Evolutionary conservation across 2,329 filamentous ascomycete species (phyloP), one percentile per base, ranked within the genome.

Genomic region (Cladosporium sp.): DNA sequence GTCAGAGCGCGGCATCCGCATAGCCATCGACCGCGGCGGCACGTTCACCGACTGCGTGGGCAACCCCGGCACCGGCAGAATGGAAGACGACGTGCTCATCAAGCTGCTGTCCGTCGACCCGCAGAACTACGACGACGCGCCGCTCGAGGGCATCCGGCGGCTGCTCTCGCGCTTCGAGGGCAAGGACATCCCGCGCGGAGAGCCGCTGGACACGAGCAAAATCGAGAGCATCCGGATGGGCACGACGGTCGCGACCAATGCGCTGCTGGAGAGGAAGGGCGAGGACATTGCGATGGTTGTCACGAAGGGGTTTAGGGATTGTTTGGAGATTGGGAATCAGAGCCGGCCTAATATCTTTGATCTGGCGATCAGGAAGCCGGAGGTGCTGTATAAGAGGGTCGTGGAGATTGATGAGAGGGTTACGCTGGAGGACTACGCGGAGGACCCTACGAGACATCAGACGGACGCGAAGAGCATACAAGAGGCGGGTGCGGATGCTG

Each of bases 201-300:
- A 90, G 66, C 75, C 86, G 1, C 74, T 95, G 8, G 89, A 95
- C 68, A 95, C 90, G 1, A 81, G 83, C 14, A 74, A 84, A 64
- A 95, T 96, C 61, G 88, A 93, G 61, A 90, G 87, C 52, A 95
- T 96, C 67, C 85, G 91, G 44, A 96, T 96, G 91, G 91, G 91
- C 42, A 96, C 91, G 1, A 96, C 91, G 0, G 90, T 96, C 10
- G 91, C 91, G 9, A 96, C 91, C 0, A 96, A 96, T 68, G 91
- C 91, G 0, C 72, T 96, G 52, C 77, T 96, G 2, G 91, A 96
- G 70, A 78, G 91, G 54, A 95, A 95, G 70, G 91, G 91, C 44
- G 90, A 95, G 72, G 83, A 82, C 61, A 92, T 93, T 65, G 90
- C 88, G 11, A 79, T 96, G 70, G 82, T 95, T 1, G 88, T 95